These are phyloP conservation scores for Fusarium coffeatum DNA, from an alignment of 2,329 filamentous ascomycete genomes.

Conservation along the genomic window DNA sequence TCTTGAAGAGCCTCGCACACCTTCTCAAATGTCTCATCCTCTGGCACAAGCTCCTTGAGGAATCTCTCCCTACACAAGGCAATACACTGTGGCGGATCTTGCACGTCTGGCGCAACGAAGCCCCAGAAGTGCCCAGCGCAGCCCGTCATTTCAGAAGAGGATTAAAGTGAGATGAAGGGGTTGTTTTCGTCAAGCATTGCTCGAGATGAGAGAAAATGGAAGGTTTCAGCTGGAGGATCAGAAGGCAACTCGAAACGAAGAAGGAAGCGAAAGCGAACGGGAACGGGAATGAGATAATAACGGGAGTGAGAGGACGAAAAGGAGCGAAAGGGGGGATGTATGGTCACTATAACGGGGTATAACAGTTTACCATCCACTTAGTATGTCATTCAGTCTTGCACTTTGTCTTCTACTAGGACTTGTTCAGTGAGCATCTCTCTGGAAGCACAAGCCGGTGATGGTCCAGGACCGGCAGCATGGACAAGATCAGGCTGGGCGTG, in stretches of 20 bases:
- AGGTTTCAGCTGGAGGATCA: slow-evolving; percentile 38
- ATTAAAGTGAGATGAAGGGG: background rate
- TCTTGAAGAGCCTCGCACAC: slow-evolving; percentile 51
- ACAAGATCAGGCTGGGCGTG: slow-evolving; percentile 41
- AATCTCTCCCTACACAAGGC: slow-evolving; percentile 51
- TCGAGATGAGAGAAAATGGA: slow-evolving; percentile 1
- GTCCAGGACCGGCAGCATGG: slow-evolving; percentile 41
- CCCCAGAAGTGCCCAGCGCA: slow-evolving; percentile 48
- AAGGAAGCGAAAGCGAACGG: slow-evolving; percentile 24
- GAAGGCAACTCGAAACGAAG: slow-evolving; percentile 40
- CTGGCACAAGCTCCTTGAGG: slow-evolving; percentile 45
- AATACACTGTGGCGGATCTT: slow-evolving; percentile 52
- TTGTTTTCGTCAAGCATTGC: slow-evolving; percentile 22
- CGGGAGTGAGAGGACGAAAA: slow-evolving; percentile 12
- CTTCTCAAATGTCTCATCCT: slow-evolving; percentile 47
- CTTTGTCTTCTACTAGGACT: background rate
- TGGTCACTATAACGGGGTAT: background rate
- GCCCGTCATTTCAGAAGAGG: slow-evolving; percentile 8
- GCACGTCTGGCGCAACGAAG: slow-evolving; percentile 45
- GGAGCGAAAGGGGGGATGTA: slow-evolving; percentile 11
- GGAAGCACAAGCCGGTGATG: slow-evolving; percentile 37
- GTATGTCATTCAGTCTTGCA: background rate
- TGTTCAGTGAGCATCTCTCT: background rate
- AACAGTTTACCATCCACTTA: background rate
- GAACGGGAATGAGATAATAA: background rate